A percentile compares a stretch with the other conserved stretches of the same genome.
These are phyloP conservation scores for Balamuthia mandrillaris DNA, from an alignment of 208 protist genomes.

Conservation along the genomic window DNA sequence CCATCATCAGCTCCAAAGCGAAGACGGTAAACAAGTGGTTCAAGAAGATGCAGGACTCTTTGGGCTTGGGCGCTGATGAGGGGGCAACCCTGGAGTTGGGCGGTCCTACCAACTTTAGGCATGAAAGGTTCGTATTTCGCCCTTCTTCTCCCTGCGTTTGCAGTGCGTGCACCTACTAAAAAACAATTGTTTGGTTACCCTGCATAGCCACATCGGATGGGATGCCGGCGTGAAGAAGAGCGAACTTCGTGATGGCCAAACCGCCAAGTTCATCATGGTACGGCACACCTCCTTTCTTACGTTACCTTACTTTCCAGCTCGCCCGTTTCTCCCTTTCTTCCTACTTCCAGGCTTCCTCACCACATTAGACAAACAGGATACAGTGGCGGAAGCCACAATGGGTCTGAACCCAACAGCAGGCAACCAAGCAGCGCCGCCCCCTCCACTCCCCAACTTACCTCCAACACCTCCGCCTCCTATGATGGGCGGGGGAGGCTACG, in stretches of 20 bases:
- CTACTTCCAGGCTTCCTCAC: too few species aligned
- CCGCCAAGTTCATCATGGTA: constrained; percentile 50
- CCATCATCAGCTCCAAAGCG: not conserved
- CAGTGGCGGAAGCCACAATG: constrained; percentile 39
- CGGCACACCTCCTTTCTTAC: too few species aligned
- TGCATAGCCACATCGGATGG: constrained; percentile 48
- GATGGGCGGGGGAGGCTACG: not conserved
- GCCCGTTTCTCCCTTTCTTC: too few species aligned
- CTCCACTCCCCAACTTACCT: not conserved
- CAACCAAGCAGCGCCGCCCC: not conserved
- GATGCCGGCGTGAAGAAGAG: constrained; percentile 55
- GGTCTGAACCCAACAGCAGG: not conserved
- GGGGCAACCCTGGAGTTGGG: not conserved
- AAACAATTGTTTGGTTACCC: not conserved
- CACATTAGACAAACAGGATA: too few species aligned
- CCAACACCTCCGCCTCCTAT: not conserved
- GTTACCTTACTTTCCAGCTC: too few species aligned
- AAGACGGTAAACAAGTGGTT: not conserved
- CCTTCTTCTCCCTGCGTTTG: not conserved
- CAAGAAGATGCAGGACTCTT: not conserved
- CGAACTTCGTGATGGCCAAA: constrained; percentile 50
- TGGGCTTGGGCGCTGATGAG: not conserved
- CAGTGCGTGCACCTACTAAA: not conserved
- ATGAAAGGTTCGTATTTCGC: constrained; percentile 42
- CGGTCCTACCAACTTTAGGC: constrained; percentile 51